Conservation (phyloP, 2,329 filamentous ascomycete genomes). For the Cryphonectria nitschkei region DNA sequence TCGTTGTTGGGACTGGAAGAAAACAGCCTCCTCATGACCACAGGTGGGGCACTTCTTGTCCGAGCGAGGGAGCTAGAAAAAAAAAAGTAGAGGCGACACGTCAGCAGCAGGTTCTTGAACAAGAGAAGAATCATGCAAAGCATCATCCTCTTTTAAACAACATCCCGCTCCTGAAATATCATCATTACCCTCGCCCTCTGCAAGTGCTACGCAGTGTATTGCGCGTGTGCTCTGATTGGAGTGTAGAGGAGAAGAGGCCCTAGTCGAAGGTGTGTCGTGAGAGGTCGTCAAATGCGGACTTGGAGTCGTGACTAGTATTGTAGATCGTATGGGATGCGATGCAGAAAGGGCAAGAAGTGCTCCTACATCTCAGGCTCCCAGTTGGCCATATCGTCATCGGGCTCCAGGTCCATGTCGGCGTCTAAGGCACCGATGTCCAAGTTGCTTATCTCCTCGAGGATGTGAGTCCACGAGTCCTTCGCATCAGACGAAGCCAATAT, state of each 20-base stretch:
- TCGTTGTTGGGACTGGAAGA: conserved; percentile 98
- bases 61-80: conserved; percentile 81
- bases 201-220: conserved; percentile 5
- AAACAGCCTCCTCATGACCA: conserved; percentile 87
- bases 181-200: conserved; percentile 9
- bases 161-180: conserved; percentile 25
- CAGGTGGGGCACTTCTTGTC: conserved; percentile 86
- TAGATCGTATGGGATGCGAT: not conserved
- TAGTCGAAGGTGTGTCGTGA: not conserved
- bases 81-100: conserved; percentile 41
- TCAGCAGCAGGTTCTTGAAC: conserved; percentile 44
- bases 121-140: conserved; percentile 30
- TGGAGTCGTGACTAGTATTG: not conserved
- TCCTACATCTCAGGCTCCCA: conserved; percentile 28
- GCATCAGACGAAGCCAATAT: conserved; percentile 19
- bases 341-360: not conserved
- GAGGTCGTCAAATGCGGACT: not conserved
- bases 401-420: conserved; percentile 27
- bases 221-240: conserved; percentile 25
- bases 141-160: conserved; percentile 24
- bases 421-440: conserved; percentile 26
- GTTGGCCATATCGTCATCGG: conserved; percentile 27
- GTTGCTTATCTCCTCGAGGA: conserved; percentile 25
- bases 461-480: conserved; percentile 37
- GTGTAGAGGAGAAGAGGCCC: too few species aligned